Base-by-base conservation (phyloP, 106 monocot genomes). In the Hemerocallis citrina region DNA sequence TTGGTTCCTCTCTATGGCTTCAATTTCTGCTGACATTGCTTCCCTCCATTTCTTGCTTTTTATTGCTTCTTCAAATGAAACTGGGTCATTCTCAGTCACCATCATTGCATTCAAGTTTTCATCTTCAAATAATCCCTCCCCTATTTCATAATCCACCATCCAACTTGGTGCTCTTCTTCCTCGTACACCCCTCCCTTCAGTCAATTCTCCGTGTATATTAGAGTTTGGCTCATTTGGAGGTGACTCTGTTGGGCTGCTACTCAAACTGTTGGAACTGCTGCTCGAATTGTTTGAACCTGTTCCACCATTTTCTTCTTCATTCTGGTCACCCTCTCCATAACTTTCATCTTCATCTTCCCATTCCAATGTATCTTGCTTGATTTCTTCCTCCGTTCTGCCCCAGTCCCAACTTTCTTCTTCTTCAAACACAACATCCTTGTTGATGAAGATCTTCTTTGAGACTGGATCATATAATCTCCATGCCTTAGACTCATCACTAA, bases 71-170 rank as follows among this genome's bases (percentile, higher is more conserved):
- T 11, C 21, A 11, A 49, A 52, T 1, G 25, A 52, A 6, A 7
- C 10, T 5, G 52, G 52, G 5, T 52, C 52, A 52, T 27, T 28
- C 25, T 52, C 25, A 24, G 52, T 52, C 25, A 52, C 24, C 52
- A 52, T 52, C 52, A 52, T 52, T 24, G 24, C 52, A 52, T 52
- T 52, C 24, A 52, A 28, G 25, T 27, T 28, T 52, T 52, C 52
- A 10, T 52, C 52, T 28, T 52, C 52, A 1, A 27, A 27, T 0
- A 49, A 49, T 8, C 48, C 48, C 20, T n/a, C 48, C 16, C 48
- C 20, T 4, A n/a, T 49, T 49, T 49, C 48, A 49, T 49, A 49
- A 49, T 49, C 48, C n/a, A 8, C 10, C 48, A 49, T 49, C 48
- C 48, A 49, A 8, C 5, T 8, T 21, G 48, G 48, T 8, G 48